Percentiles rank a stretch among this genome's conserved stretches.
phyloP scores from a whole-genome alignment of 1,284 basidiomycete genomes.

The Afroboletus lepidellus region DNA sequence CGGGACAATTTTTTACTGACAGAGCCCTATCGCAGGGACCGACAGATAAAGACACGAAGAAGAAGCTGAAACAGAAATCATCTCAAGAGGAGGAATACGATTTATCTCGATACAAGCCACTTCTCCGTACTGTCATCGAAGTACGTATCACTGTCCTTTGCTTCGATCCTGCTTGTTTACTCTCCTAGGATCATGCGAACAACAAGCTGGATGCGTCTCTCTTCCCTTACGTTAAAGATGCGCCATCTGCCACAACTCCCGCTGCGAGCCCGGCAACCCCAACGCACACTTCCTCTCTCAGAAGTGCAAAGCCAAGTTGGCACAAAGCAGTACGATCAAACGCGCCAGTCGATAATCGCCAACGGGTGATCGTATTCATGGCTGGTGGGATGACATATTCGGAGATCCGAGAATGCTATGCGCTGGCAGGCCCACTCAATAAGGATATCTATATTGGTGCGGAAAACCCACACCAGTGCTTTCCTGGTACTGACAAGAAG shows the following conservation, averaged over 20 bases:
- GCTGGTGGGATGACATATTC: constrained; percentile 97
- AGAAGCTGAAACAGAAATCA: constrained; percentile 77
- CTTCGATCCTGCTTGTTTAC: not conserved
- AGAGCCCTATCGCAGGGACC: constrained; percentile 46
- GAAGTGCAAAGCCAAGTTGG: constrained; percentile 85
- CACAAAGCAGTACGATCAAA: constrained; percentile 64
- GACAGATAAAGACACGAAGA: constrained; percentile 73
- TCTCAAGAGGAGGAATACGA: constrained; percentile 88
- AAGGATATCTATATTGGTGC: constrained; percentile 92
- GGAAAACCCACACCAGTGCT: constrained; percentile 1
- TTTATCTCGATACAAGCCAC: constrained; percentile 90
- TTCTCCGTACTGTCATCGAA: constrained; percentile 83
- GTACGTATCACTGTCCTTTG: constrained; percentile 37
- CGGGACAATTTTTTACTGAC: not conserved
- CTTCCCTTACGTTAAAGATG: constrained; percentile 92
- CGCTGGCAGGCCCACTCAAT: constrained; percentile 69
- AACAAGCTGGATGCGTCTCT: constrained; percentile 75
- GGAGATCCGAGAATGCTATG: constrained; percentile 88
- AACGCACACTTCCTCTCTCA: constrained; percentile 68
- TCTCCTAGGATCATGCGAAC: constrained; percentile 71
- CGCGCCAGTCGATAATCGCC: constrained; percentile 58
- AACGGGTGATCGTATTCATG: constrained; percentile 89
- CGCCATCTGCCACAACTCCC: constrained; percentile 57
- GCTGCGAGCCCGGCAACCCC: constrained; percentile 42
- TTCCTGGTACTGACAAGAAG: constrained; percentile 5